Conservation (phyloP, 2,329 filamentous ascomycete species). For the Chrysoporthe deuterocubensis region DNA sequence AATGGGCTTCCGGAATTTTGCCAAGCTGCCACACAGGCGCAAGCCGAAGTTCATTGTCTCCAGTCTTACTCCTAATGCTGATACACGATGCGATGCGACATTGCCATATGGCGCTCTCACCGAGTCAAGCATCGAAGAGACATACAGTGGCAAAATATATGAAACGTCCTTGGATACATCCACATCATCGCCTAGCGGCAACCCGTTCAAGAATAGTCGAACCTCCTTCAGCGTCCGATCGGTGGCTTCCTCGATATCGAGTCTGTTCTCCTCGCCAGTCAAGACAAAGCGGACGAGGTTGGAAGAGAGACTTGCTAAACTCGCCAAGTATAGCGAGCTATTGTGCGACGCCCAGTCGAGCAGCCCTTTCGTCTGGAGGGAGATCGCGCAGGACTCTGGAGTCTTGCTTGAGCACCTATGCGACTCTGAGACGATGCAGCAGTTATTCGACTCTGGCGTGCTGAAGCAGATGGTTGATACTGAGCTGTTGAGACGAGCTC, state of each 20-base stretch:
- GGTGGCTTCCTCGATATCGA: not conserved
- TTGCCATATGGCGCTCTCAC: no score
- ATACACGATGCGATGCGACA: not conserved
- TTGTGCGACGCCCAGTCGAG: not conserved
- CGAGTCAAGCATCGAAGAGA: not conserved
- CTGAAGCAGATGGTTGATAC: conserved; percentile 1
- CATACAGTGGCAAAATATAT: not conserved
- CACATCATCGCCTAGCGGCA: not conserved
- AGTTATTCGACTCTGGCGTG: conserved; percentile 4
- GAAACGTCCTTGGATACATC: conserved; percentile 5
- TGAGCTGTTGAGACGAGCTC: conserved; percentile 4
- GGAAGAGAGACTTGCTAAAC: not conserved
- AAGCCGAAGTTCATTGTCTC: not conserved
- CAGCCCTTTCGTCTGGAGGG: not conserved
- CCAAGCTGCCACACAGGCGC: not conserved
- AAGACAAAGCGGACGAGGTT: not conserved
- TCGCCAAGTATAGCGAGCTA: conserved; percentile 6
- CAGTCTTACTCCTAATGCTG: not conserved
- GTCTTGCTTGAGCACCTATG: not conserved
- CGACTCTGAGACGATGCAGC: conserved; percentile 1
- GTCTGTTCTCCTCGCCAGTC: not conserved
- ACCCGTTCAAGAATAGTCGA: not conserved
- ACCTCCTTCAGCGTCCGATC: not conserved
- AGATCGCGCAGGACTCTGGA: not conserved
- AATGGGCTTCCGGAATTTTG: not conserved